Evolutionary conservation across 148 eudicot species (phyloP).

Genomic region (Cornus suecica): DNA sequence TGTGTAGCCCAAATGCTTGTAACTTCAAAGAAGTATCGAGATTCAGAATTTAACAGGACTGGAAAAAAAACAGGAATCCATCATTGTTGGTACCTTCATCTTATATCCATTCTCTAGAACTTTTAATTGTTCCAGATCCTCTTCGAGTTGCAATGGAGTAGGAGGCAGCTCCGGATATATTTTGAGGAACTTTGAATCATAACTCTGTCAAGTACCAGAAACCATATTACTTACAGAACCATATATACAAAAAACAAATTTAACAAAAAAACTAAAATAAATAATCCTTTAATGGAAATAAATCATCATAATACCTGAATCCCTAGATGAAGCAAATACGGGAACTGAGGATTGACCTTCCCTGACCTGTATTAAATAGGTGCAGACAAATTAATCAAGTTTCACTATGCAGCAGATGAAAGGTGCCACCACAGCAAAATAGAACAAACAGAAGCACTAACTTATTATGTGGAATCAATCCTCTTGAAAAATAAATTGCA

Average conservation of each 20-base stretch:
- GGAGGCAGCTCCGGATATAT: conserved; percentile 72
- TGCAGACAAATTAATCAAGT: conserved; percentile 3
- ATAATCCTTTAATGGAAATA: not conserved
- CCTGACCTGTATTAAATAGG: conserved; percentile 59
- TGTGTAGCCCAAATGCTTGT: not conserved
- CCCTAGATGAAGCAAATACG: conserved; percentile 91
- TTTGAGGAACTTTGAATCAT: conserved; percentile 69
- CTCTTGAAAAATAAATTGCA: conserved; percentile 92
- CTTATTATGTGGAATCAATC: conserved; percentile 88
- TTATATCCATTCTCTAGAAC: conserved; percentile 96
- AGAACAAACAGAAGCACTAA: conserved; percentile 23
- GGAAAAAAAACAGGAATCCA: not conserved
- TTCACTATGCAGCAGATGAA: not conserved
- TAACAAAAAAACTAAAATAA: not conserved
- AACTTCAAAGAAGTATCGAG: not conserved
- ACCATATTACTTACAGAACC: not conserved
- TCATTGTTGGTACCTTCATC: conserved; percentile 55
- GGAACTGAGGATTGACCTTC: conserved; percentile 71
- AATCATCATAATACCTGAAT: conserved; percentile 56
- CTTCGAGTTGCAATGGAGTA: conserved; percentile 92
- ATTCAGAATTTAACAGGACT: not conserved
- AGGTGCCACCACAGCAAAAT: not conserved
- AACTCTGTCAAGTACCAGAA: conserved; percentile 47
- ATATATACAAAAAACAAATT: not conserved
- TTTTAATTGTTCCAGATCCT: conserved; percentile 90